Evolutionary conservation across 192 early-diverging fungal species (phyloP), one percentile per base, ranked within the genome.

Genomic region (Blastocladiella britannica): DNA sequence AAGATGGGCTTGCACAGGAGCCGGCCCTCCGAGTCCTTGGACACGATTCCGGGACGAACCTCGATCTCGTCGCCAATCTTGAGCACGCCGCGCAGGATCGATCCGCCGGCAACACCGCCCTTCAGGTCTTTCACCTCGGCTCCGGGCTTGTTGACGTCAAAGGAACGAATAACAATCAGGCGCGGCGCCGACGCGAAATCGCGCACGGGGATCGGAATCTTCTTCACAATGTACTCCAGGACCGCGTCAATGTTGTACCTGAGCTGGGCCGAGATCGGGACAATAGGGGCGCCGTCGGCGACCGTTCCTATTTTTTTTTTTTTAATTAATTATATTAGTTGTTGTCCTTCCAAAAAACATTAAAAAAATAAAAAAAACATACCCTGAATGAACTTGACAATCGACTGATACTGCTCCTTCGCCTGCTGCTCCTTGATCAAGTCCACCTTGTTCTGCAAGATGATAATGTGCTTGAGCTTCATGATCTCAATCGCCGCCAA

Each of bases 91-190:
- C 74, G 81, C 51, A 98, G 73, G 58, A 98, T 93, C 58, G 84
- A 87, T 29, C 95, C 95, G 76, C 93, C 95, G 53, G 89, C 93
- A 65, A 98, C 91, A 65, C 95, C 93, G 66, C 95, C 95, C 71
- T 86, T 87, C 57, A 98, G 76, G 47, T 89, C 78, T 24, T 82
- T 77, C 26, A 97, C 84, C 71, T 91, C 91, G 25, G 83, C 80
- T 66, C 95, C 95, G 29, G 95, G 93, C 70, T 95, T 94, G 78
- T 98, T 98, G 60, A 98, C 88, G 67, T 98, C 93, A 59, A 98
- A 98, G 26, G 86, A 89, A 67, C 93, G 87, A 67, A 98, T 98
- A 59, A 98, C 91, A 67, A 95, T 95, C 56, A 98, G 72, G 29
- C 86, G 81, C 28, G 95, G 88, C 53, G 86, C 85, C 7, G 88